These are phyloP conservation scores for Rhizopus delemar DNA, from an alignment of 371 early-diverging fungal genomes.

Conservation along the genomic window DNA sequence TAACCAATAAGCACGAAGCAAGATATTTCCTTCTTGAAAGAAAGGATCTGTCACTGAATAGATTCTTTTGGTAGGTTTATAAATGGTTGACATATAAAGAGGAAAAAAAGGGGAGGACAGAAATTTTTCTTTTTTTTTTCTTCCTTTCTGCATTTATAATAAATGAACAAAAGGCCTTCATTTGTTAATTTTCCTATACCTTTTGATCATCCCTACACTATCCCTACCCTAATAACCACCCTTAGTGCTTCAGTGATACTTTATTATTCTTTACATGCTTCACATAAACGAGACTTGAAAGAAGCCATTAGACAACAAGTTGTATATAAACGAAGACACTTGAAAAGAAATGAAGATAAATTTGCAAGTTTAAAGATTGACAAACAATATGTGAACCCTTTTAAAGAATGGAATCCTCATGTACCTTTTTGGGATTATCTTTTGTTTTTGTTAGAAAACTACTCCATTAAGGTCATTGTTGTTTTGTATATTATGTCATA, in stretches of 20 bases:
- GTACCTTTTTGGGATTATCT: constrained; percentile 44
- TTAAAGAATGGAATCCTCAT: constrained; percentile 53
- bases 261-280: constrained; percentile 48
- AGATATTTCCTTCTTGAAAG: constrained; percentile 57
- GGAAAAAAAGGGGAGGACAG: background rate
- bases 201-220: constrained; percentile 52
- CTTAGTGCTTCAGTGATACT: constrained; percentile 45
- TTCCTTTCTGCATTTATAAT: background rate
- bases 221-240: constrained; percentile 40
- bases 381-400: constrained; percentile 64
- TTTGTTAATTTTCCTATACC: constrained; percentile 56
- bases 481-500: background rate
- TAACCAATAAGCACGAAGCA: constrained; percentile 55
- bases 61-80: constrained; percentile 33
- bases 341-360: constrained; percentile 42
- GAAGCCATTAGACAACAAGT: constrained; percentile 46
- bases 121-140: background rate
- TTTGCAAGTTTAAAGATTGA: constrained; percentile 54
- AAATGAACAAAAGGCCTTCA: constrained; percentile 40
- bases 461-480: background rate
- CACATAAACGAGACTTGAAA: constrained; percentile 41
- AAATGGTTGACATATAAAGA: constrained; percentile 29
- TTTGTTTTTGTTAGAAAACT: constrained; percentile 40
- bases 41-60: constrained; percentile 46
- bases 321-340: constrained; percentile 32